These are phyloP conservation scores for Xerocomellus chrysenteron DNA, from an alignment of 768 basidiomycete species.

Conservation along the genomic window DNA sequence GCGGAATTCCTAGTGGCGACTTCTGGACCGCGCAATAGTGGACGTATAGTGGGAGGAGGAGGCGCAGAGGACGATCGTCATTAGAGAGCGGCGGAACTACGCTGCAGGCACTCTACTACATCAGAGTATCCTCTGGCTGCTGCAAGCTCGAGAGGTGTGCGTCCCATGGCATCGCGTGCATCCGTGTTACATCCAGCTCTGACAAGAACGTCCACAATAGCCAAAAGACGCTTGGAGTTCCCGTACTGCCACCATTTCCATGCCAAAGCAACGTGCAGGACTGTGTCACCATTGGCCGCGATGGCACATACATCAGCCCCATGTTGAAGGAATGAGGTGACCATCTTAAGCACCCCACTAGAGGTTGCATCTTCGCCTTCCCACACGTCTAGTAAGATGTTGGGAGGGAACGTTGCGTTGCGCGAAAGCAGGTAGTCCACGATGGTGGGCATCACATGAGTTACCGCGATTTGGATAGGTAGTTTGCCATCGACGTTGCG, in stretches of 20 bases:
- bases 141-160: background rate
- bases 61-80: no score
- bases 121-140: fast-evolving
- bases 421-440: background rate
- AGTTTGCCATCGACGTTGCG: background rate
- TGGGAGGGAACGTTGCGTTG: background rate
- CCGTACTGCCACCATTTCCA: no score
- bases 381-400: background rate
- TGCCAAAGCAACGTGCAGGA: background rate
- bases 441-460: background rate
- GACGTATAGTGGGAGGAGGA: no score
- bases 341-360: no score
- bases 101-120: background rate
- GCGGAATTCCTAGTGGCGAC: no score
- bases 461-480: background rate
- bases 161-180: background rate
- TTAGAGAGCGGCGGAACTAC: no score
- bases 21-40: no score
- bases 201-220: background rate
- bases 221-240: background rate
- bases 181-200: background rate
- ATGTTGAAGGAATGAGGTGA: background rate
- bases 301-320: background rate
- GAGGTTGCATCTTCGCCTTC: no score
- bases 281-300: background rate